Conservation (phyloP, 2,329 filamentous ascomycete genomes). For the Trichophyton schoenleinii region DNA sequence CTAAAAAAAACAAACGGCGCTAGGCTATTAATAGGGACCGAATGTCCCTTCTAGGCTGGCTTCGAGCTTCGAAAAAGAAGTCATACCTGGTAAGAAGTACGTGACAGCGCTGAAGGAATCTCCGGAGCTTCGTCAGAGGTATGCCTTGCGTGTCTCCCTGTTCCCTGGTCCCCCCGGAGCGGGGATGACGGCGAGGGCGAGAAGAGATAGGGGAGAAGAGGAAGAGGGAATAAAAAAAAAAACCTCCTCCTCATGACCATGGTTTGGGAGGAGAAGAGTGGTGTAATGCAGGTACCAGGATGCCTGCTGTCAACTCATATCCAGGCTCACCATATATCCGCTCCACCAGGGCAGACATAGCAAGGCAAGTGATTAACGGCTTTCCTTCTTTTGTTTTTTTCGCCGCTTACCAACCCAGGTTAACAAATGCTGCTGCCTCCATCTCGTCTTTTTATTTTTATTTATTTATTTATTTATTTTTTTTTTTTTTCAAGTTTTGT, state of each 20-base stretch:
- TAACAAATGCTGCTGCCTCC: background rate
- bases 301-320: background rate
- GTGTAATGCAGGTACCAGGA: conserved; percentile 2
- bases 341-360: background rate
- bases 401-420: background rate
- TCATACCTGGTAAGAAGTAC: background rate
- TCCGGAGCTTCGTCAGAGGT: background rate
- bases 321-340: background rate
- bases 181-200: background rate
- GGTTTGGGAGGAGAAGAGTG: background rate
- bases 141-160: background rate
- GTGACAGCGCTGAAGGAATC: background rate
- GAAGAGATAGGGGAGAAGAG: background rate
- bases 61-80: background rate
- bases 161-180: background rate
- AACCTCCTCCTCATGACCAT: background rate
- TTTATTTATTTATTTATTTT: no score
- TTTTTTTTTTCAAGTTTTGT: no score
- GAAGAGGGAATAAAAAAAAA: background rate
- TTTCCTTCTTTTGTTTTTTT: background rate
- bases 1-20: background rate
- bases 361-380: background rate
- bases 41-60: background rate
- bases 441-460: no score
- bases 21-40: background rate